Evolutionary conservation across 2,329 filamentous ascomycete species (phyloP).

Genomic region (Aspergillus arachidicola): DNA sequence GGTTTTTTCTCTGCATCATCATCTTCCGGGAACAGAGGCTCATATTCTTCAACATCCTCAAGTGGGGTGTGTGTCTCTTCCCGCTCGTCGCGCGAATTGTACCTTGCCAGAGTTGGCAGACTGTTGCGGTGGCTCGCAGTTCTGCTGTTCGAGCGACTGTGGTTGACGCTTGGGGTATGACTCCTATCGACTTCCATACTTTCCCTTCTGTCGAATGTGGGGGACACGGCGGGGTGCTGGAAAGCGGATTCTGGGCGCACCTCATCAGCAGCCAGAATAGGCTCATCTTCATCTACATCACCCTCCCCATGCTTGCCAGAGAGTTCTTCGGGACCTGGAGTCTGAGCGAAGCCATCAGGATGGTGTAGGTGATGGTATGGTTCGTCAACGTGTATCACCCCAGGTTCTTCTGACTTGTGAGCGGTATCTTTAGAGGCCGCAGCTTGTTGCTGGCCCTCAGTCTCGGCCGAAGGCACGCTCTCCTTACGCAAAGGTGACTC

Average conservation of each 20-base stretch:
- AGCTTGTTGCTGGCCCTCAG: slow-evolving; percentile 30
- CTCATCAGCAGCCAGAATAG: slow-evolving; percentile 89
- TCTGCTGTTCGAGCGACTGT: slow-evolving; percentile 66
- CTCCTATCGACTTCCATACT: slow-evolving; percentile 59
- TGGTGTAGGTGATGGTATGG: slow-evolving; percentile 50
- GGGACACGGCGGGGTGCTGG: slow-evolving; percentile 80
- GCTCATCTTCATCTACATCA: slow-evolving; percentile 65
- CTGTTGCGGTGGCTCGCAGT: slow-evolving; percentile 65
- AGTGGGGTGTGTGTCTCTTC: slow-evolving; percentile 67
- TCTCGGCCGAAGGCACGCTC: slow-evolving; percentile 53
- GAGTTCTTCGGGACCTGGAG: slow-evolving; percentile 54
- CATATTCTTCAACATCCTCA: slow-evolving; percentile 90
- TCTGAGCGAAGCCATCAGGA: slow-evolving; percentile 53
- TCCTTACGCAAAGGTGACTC: slow-evolving; percentile 57
- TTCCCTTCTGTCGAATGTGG: slow-evolving; percentile 64
- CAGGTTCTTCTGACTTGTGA: slow-evolving; percentile 22
- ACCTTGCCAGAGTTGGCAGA: slow-evolving; percentile 56
- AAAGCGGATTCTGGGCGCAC: slow-evolving; percentile 69
- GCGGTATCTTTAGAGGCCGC: slow-evolving; percentile 4
- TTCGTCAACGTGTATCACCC: slow-evolving; percentile 77
- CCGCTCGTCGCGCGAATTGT: slow-evolving; percentile 54
- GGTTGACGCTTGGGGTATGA: slow-evolving; percentile 56
- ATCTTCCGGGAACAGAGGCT: slow-evolving; percentile 85
- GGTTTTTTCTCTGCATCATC: slow-evolving; percentile 62
- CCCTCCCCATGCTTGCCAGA: slow-evolving; percentile 47